Base-by-base conservation (phyloP, 2,329 filamentous ascomycete species). In the Penicillium vulpinum region DNA sequence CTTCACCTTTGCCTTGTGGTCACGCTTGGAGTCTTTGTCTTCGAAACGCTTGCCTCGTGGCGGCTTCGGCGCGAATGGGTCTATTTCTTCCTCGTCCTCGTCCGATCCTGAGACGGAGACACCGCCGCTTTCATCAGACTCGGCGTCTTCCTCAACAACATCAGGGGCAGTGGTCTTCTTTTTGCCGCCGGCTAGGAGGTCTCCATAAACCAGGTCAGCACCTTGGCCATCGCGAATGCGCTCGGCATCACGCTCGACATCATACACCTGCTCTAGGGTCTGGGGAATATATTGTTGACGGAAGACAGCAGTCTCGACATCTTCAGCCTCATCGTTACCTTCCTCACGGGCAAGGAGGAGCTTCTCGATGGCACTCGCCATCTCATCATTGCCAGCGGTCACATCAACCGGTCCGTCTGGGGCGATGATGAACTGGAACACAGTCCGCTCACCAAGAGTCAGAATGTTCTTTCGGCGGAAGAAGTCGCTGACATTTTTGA, bases 211-310 rank as follows among this genome's bases (percentile, higher is more conserved):
- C 0, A 97, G 81, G n/a, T 89, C 86, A 13, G 85, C 84, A 21
- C 88, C 90, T 62, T 89, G 83, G 5, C 91, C 92, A 41, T 86
- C 82, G 8, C 85, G 85, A 22, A 96, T 83, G 72, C 87, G 87
- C 66, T 91, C 88, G 2, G 87, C 90, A 65, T 97, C 94, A 65
- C 92, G 88, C 75, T 97, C 94, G 49, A 96, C 87, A 71, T 99
- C 92, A 74, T 97, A 97, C 5, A 99, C 93, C 70, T 99, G 91
- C 65, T 97, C 90, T 41, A 99, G 81, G 0, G 90, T 97, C 74
- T 96, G 92, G 0, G 94, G 94, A 51, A 99, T 97, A 74, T 95
- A 99, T 73, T 97, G 91, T 68, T 96, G 89, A 67, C 93, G 85
- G 79, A 97, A 99, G 6, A 97, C 94, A 63, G 94, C 90, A 56